Evolutionary conservation across 2,329 filamentous ascomycete genomes (phyloP), one percentile per base, ranked within the genome.

Genomic region (Penicillium paneum): DNA sequence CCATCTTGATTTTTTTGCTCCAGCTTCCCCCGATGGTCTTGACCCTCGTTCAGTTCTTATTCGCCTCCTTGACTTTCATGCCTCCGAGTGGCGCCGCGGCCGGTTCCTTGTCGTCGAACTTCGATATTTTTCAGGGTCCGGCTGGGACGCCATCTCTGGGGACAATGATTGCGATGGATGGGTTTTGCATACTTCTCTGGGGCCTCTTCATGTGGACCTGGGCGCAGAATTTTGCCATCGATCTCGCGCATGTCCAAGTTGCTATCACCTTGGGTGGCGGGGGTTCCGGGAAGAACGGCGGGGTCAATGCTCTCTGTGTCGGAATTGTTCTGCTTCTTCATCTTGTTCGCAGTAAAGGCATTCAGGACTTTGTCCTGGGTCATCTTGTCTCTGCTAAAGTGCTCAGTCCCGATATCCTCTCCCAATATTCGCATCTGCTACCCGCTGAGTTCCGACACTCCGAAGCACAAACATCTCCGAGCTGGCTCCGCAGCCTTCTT

Each of bases 1-100:
- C 93, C 71, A 96, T 97, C 68, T 85, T 97, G 72, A 96, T 97
- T 75, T 89, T 97, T 66, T 84, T 97, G 63, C 89, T 97, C 75
- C 92, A 96, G 71, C 85, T 97, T 10, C 92, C 93, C 29, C 90
- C 92, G 21, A 87, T 93, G 67, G 86, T 93, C 55, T 82, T 97
- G 67, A 93, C 91, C 60, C 81, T 91, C 72, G 90, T 96, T 67
- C 95, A 97, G 74, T 87, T 91, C 70, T 83, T 96, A 63, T 97
- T 97, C 76, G 91, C 93, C 63, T 87, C 91, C 61, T 83, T 97
- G 70, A 97, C 92, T 44, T 95, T 97, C 70, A 91, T 96, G 59
- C 90, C 91, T 42, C 89, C 91, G 17, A 84, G 88, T 60, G 90
- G 87, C 55, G 87, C 87, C 49, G 88, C 88, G 68, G 86, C 90